Base-by-base conservation (phyloP, 345 rosid genomes). In the Gossypium rotundifolium region DNA sequence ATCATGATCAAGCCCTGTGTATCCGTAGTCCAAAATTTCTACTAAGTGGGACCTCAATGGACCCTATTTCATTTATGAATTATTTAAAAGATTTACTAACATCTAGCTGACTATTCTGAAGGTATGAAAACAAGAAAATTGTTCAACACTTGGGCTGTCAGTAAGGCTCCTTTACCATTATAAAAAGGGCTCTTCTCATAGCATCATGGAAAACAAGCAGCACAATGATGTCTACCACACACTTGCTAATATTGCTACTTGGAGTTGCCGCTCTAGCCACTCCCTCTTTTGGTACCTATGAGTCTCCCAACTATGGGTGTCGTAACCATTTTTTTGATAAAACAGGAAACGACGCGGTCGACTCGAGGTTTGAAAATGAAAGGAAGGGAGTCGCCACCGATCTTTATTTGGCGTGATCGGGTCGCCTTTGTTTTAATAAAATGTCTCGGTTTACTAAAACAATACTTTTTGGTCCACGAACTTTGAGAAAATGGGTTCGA, bases 181-280 rank as follows among this genome's bases (percentile, higher is more conserved):
- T 79, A 70, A 76, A n/a, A 62, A 23, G 65, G 0, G 52, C 5
- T 2, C 57, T 2, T 18, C 20, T 33, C 7, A 12, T 58, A 40
- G 27, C 73, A 68, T 13, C 54, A 73, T 64, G 61, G 9, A 22
- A 73, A 69, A 17, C 62, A 25, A 20, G 22, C 2, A n/a, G n/a
- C 45, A n/a, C 6, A 4, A 76, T 22, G 23, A 82, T 82, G 88
- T 70, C 78, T 72, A 66, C 59, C 16, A 22, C 64, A 10, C 23
- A 72, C 78, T 74, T 74, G 51, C 52, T 80, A 38, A 9, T 72
- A 13, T 49, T 80, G 69, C 51, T 85, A 49, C 51, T 82, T 8
- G 82, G 77, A 18, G 72, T 74, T n/a, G 79, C 70, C 71, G 78
- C 69, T 58, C 60, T 75, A 27, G 11, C 81, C 51, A 64, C 80